Base-by-base conservation (phyloP, 1,284 basidiomycete species). In the Malassezia sp. region DNA sequence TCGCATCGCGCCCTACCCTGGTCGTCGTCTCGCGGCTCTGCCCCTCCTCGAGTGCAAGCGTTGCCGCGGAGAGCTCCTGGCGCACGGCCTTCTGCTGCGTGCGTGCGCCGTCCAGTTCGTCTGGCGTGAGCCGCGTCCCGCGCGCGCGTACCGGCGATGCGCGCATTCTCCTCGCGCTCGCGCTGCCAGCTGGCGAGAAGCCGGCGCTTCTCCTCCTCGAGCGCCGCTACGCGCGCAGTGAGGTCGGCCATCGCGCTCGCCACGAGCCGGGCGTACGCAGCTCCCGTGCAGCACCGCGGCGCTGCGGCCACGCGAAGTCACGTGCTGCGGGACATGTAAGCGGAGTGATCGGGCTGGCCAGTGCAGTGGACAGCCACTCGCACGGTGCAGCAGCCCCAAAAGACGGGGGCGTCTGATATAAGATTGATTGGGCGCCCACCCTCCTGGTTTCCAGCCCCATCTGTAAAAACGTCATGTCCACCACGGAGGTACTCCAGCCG, bases 151-250 rank as follows among this genome's bases (percentile, higher is more conserved):
- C 55, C 39, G 17, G 23, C 31, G 38, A 58, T 62, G 31, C 57
- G 52, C 4, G 56, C 58, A 41, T 46, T 56, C 21, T 66, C 63
- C 20, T 60, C 57, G 12, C 57, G 54, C 46, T 67, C 65, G 22
- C 60, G 52, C 34, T 67, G 61, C 21, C 66, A 57, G 29, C 56
- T 57, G 15, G 53, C 57, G n/a, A 67, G 56, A 26, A 67, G 46
- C 46, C 59, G 57, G 36, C 60, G 57, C 54, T 67, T 67, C 52
- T 67, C 65, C 30, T 61, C 53, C 46, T 67, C 60, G 22, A 57
- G 48, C 32, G 42, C 42, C 20, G 37, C 50, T 15, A 50, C 43
- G 20, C 48, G 42, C 42, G 48, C 29, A 36, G 30, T 42, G 36
- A 45, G 42, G 38, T 50, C 42, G 42, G 35, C 36, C 48, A 50